Base-by-base conservation (phyloP, 73 alveolate genomes). In the Blepharisma japonicum region DNA sequence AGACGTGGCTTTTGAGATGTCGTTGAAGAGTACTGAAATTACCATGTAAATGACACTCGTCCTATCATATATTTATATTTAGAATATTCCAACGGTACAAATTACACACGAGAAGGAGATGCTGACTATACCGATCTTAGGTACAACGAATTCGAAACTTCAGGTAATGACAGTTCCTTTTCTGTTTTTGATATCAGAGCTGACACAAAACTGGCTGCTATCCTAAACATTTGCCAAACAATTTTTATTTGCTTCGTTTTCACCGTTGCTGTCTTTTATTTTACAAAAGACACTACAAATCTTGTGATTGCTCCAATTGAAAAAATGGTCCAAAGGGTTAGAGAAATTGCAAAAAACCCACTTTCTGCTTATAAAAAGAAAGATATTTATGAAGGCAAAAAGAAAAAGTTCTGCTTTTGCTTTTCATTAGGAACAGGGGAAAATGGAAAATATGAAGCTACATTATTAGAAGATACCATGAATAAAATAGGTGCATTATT, bases 291-390 rank as follows among this genome's bases (percentile, higher is more conserved):
- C 85, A 95, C 97, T 6, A 68, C 90, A 53, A 92, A 88, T 39
- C 78, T 91, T 46, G 96, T 96, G 27, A 67, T 94, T 23, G 95
- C 87, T 23, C 99, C 99, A 6, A 90, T 96, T 5, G 99, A 96
- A 81, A 82, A 90, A 6, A 96, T 96, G 99, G 84, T 96, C 7
- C 87, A 88, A 78, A 96, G 92, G 72, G 98, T 96, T 0, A 94
- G 89, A 71, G 71, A 92, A 77, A 96, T 96, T 6, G 94, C 99
- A 18, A 88, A 90, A 66, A 94, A 94, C 71, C 99, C 99, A 6
- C 78, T 96, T 42, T 96, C 91, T 71, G 98, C 98, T 27, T 94
- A 97, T 18, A 83, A 92, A 67, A 96, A 91, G 79, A 96, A 96
- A 72, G 99, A 94, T 78, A 78, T 83, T 23, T 80, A 81, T 55